Percentiles rank a stretch among this genome's conserved stretches.
These are phyloP conservation scores for Aspergillus sp. DNA, from an alignment of 2,329 filamentous ascomycete genomes.

Conservation along the genomic window DNA sequence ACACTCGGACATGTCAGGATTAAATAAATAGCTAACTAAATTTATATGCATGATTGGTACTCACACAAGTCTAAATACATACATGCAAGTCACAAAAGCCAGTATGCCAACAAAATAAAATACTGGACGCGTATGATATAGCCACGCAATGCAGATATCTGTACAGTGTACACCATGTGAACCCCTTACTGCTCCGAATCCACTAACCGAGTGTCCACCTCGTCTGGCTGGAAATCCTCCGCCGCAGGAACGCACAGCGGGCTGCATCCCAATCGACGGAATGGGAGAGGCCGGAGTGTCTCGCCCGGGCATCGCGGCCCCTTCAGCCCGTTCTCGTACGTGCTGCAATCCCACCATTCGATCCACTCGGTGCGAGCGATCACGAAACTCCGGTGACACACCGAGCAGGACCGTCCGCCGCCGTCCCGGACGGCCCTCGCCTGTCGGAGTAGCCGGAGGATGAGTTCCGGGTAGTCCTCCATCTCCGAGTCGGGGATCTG, in stretches of 20 bases:
- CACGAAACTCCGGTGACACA: conserved; percentile 42
- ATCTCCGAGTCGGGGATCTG: conserved; percentile 38
- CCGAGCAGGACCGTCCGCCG: conserved; percentile 41
- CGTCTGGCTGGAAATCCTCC: background rate
- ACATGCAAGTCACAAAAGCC: background rate
- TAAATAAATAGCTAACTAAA: background rate
- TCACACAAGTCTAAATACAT: background rate
- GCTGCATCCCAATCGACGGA: conserved; percentile 42
- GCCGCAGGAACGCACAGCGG: conserved; percentile 35
- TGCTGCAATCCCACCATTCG: conserved; percentile 46
- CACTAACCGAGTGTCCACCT: background rate
- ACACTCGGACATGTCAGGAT: background rate
- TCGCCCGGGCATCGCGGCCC: conserved; percentile 30
- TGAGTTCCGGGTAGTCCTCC: conserved; percentile 31
- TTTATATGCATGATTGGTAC: background rate
- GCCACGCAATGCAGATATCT: background rate
- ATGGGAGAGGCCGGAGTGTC: conserved; percentile 39
- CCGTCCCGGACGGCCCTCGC: conserved; percentile 36
- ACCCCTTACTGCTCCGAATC: background rate
- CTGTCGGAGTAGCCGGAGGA: conserved; percentile 35
- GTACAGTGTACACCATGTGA: background rate
- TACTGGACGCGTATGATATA: background rate
- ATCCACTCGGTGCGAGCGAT: conserved; percentile 45
- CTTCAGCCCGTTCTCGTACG: conserved; percentile 40
- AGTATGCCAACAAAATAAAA: background rate